Percentiles rank a stretch among this genome's conserved stretches.
Evolutionary conservation across 2,329 filamentous ascomycete species (phyloP).

Genomic region (Nemania serpens): DNA sequence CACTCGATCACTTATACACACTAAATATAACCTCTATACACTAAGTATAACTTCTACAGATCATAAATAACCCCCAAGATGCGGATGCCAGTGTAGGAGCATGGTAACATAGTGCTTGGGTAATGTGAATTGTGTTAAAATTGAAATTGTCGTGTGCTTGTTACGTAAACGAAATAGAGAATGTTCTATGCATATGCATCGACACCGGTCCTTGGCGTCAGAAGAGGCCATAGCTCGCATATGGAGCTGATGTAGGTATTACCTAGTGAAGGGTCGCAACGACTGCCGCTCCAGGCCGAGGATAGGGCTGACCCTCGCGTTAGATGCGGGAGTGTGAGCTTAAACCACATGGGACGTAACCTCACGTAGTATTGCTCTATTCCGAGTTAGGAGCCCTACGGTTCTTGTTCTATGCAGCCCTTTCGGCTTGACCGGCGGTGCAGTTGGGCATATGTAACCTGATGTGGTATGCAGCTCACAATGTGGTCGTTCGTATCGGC

Average conservation of each 20-base stretch:
- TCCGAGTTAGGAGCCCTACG: not conserved
- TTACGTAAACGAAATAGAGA: not conserved
- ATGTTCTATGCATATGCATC: not conserved
- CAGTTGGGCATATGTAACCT: not conserved
- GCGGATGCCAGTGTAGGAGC: too few species aligned
- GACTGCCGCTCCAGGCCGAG: not conserved
- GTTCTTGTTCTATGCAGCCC: not conserved
- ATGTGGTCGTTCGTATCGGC: not conserved
- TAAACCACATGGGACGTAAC: conserved; percentile 1
- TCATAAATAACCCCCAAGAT: too few species aligned
- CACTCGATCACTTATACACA: too few species aligned
- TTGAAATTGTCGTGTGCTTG: not conserved
- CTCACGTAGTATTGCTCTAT: not conserved
- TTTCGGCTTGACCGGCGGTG: not conserved
- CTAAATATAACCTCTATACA: too few species aligned
- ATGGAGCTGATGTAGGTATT: not conserved
- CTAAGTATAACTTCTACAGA: too few species aligned
- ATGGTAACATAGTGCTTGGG: not conserved
- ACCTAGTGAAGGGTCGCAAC: not conserved
- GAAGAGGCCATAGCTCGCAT: not conserved
- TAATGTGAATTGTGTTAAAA: not conserved
- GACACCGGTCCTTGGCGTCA: not conserved
- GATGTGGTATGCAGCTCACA: not conserved
- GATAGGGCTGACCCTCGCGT: not conserved
- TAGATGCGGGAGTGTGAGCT: not conserved